Base-by-base conservation (phyloP, 2,329 filamentous ascomycete genomes). In the Zasmidium citrigriseum region DNA sequence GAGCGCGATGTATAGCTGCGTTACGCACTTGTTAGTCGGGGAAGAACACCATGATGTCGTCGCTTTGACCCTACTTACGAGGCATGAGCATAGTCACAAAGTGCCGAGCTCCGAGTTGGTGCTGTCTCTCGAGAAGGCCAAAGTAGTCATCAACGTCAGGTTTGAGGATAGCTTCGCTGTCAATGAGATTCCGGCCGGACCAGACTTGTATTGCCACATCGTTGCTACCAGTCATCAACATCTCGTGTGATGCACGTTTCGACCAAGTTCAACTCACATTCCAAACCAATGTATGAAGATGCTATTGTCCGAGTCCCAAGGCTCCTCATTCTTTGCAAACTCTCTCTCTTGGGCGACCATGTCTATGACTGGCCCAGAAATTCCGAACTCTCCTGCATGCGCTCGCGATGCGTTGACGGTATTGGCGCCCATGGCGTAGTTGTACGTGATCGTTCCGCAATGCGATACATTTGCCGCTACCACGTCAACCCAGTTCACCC, bases 201-300 rank as follows among this genome's bases (percentile, higher is more conserved):
- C 2, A 44, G 1, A 16, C 44, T 20, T 55, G 52, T 1, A 55
- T 7, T 14, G 45, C 25, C 18, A 55, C 45, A 48, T 55, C 52
- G 21, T 55, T 55, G 7, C 34, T 41, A n/a, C 34, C 4, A 7
- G 34, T 41, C 34, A 41, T 11, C 16, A n/a, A 41, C 4, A 34
- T 34, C 34, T 4, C 18, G 4, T 41, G 34, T n/a, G 34, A 41
- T 4, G 27, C 27, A 41, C 34, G 14, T n/a, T 7, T 9, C 34
- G 14, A 9, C n/a, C n/a, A n/a, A n/a, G n/a, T n/a, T n/a, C n/a
- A 7, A 41, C 34, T 9, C 16, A 41, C 34, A 55, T 24, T 14
- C 52, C 52, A 10, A 55, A 55, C 44, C 4, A 49, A 44, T 47
- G 41, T 4, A 55, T 55, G 29, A 48, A 48, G 16, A 55, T 20